Evolutionary conservation across 2,329 filamentous ascomycete species (phyloP).

Genomic region (Epichloe sibirici): DNA sequence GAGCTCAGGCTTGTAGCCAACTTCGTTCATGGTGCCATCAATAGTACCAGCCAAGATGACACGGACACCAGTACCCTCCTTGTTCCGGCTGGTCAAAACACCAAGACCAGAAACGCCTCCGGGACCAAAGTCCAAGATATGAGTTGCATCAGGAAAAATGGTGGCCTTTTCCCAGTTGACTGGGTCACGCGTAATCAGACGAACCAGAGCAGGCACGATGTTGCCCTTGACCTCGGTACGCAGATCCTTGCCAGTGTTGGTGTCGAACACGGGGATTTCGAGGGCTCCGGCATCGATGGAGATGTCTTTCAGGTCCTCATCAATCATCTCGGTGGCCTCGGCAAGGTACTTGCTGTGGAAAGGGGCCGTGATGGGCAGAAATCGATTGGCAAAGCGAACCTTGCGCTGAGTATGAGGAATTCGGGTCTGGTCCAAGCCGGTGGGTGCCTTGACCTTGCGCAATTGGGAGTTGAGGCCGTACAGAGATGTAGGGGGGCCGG

Average conservation of each 20-base stretch:
- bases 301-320: slow-evolving; percentile 77
- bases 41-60: slow-evolving; percentile 93
- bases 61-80: slow-evolving; percentile 93
- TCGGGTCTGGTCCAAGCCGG: slow-evolving; percentile 90
- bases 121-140: slow-evolving; percentile 92
- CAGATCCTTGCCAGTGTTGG: slow-evolving; percentile 76
- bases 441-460: slow-evolving; percentile 93
- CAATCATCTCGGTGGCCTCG: slow-evolving; percentile 69
- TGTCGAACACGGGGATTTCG: slow-evolving; percentile 80
- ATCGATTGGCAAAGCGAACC: slow-evolving; percentile 90
- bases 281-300: slow-evolving; percentile 61
- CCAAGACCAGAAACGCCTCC: slow-evolving; percentile 94
- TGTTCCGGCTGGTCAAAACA: slow-evolving; percentile 94
- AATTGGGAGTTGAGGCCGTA: slow-evolving; percentile 93
- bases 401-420: slow-evolving; percentile 94
- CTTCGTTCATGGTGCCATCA: slow-evolving; percentile 76
- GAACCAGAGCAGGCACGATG: slow-evolving; percentile 74
- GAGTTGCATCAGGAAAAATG: slow-evolving; percentile 77
- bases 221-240: slow-evolving; percentile 58
- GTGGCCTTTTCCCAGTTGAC: slow-evolving; percentile 97
- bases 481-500: slow-evolving; percentile 86
- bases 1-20: slow-evolving; percentile 95
- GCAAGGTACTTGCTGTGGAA: slow-evolving; percentile 94
- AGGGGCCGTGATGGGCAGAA: slow-evolving; percentile 91
- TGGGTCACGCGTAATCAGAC: slow-evolving; percentile 86